Conservation (phyloP, 2,329 filamentous ascomycete species). For the Aspergillus sp. region DNA sequence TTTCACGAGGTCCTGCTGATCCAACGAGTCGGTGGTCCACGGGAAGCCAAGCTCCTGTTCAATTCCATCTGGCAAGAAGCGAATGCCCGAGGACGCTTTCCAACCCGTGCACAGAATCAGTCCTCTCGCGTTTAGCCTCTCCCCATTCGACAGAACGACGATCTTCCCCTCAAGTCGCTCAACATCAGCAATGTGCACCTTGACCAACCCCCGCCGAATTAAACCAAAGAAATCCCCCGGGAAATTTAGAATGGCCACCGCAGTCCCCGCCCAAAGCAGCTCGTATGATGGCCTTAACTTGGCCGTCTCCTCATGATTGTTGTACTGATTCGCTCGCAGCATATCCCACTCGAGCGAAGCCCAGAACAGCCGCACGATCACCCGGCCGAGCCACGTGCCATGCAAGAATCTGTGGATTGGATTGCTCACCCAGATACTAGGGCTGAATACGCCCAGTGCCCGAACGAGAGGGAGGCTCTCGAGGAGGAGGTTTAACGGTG, state of each 20-base stretch:
- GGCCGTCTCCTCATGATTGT: not conserved
- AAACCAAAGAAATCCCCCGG: not conserved
- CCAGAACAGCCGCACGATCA: constrained; percentile 7
- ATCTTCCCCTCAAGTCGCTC: not conserved
- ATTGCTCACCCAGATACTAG: not conserved
- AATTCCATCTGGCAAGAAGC: not conserved
- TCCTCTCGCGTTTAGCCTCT: not conserved
- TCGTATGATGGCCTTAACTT: not conserved
- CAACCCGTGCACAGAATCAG: not conserved
- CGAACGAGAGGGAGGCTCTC: not conserved
- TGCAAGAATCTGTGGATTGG: constrained; percentile 6
- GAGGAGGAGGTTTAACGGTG: constrained; percentile 1
- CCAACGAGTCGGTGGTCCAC: not conserved
- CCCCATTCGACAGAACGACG: not conserved
- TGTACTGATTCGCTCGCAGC: not conserved
- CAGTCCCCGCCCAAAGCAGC: not conserved
- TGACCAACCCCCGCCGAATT: not conserved
- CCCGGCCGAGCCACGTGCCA: constrained; percentile 3
- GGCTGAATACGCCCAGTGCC: not conserved
- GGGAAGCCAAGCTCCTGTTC: constrained; percentile 1
- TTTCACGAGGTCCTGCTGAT: not conserved
- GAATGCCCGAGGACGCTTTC: not conserved
- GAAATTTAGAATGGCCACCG: not conserved
- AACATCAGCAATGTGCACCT: constrained; percentile 5
- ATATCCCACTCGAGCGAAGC: not conserved